These are phyloP conservation scores for Triangularia verruculosa DNA, from an alignment of 2,329 filamentous ascomycete genomes.

Conservation along the genomic window DNA sequence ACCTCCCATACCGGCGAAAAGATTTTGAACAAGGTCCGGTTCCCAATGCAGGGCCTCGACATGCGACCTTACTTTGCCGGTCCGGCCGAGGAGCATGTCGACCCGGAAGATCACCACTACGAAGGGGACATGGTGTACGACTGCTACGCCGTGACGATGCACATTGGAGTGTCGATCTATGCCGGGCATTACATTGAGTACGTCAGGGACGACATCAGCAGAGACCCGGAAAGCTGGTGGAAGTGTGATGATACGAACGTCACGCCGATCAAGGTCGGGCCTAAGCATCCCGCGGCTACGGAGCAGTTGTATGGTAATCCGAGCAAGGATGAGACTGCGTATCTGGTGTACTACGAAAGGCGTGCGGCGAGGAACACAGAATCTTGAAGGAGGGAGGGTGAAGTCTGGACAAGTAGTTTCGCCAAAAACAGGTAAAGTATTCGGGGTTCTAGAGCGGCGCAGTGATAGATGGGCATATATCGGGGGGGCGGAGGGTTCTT, in stretches of 20 bases:
- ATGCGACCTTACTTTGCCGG: slow-evolving; percentile 44
- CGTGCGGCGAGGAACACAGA: slow-evolving; percentile 12
- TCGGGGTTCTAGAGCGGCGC: no score
- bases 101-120: slow-evolving; percentile 41
- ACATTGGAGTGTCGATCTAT: slow-evolving; percentile 64
- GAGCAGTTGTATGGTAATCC: background rate
- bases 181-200: slow-evolving; percentile 80
- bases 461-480: background rate
- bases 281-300: background rate
- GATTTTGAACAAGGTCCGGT: slow-evolving; percentile 68
- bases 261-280: slow-evolving; percentile 41
- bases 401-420: background rate
- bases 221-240: slow-evolving; percentile 46
- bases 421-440: no score
- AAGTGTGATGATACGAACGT: slow-evolving; percentile 47
- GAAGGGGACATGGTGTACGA: slow-evolving; percentile 69
- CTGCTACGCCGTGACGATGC: slow-evolving; percentile 79
- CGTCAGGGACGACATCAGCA: slow-evolving; percentile 54
- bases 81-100: slow-evolving; percentile 25
- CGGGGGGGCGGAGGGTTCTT: background rate
- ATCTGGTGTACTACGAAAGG: slow-evolving; percentile 43
- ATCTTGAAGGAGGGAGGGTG: background rate
- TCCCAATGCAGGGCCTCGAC: slow-evolving; percentile 69
- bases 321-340: slow-evolving; percentile 28
- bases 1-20: slow-evolving; percentile 72